Evolutionary conservation across 1,284 basidiomycete genomes (phyloP), one percentile per base, ranked within the genome.

Genomic region (Ceratobasidium sp.): DNA sequence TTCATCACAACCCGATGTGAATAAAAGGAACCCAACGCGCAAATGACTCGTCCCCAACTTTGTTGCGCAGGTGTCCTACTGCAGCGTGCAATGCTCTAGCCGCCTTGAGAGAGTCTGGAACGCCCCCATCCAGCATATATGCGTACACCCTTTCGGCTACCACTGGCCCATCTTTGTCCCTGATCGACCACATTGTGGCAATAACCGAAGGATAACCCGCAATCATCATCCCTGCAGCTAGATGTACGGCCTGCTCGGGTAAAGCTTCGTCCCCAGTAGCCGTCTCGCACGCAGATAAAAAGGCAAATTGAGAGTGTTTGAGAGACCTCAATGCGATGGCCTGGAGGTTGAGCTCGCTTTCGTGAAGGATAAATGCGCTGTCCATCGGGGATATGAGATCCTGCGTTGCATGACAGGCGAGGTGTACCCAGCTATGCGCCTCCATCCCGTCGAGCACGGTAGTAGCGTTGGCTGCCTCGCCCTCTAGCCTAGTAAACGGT

Each of bases 151-250:
- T 46, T 13, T 62, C 39, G 7, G 69, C 69, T 0, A 73, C n/a
- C 31, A 61, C 19, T 29, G 73, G 61, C 37, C 43, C 73, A 56
- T 74, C 73, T 24, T 66, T 34, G 22, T 74, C 73, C 7, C 9
- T 22, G 29, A 74, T 64, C 14, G 71, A 37, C 58, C 61, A 63
- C 56, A 74, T 62, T 4, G 73, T 74, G 16, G 48, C 61, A 34
- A 74, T 58, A 1, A 51, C 46, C 8, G 29, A 9, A 1, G 34
- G 46, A 27, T 59, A 73, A 9, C 69, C 69, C 4, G 58, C 69
- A 22, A 73, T 59, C 37, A 61, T 11, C 39, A 73, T 59, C 0
- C 56, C 69, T 1, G 69, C 69, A 1, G 69, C 69, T 11, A 73
- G 39, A 29, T 61, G 39, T n/a, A 74, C 29, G 1, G 73, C 19